Base-by-base conservation (phyloP, 352 stramenopile genomes). In the Elongisporangium anandrum region DNA sequence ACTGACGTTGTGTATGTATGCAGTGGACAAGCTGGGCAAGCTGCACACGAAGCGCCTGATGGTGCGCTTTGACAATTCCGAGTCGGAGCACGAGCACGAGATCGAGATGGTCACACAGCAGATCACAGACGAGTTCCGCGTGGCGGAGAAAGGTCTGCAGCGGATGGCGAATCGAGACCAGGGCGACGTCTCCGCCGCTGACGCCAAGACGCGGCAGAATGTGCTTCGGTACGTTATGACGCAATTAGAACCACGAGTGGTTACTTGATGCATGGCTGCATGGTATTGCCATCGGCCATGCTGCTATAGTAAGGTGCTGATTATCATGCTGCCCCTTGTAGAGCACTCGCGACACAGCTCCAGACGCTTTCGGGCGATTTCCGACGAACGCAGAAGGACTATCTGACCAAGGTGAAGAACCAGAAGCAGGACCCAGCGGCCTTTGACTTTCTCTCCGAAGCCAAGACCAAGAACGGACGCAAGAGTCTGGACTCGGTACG, bases 371-470 rank as follows among this genome's bases (percentile, higher is more conserved):
- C 91, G 23, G 88, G 95, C 6, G 84, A 95, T 21, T 99, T 99
- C 73, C 87, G 98, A 54, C 96, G 97, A 71, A 96, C 90, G 29
- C 98, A 99, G 69, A 98, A 99, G 54, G 97, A 99, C 60, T 99
- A 99, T 65, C 72, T 99, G 20, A 78, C 76, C 20, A 90, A 95
- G 60, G 88, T 99, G 7, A 98, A 98, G 68, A 88, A 94, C 29
- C 97, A 99, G 76, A 99, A 99, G 72, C 87, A 93, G 61, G 96
- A 92, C n/a, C 85, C 89, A 5, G 91, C 85, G 52, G 92, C 98
- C 68, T 92, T 90, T 60, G 81, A 97, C 70, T 98, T 98, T 71
- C 60, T 95, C 10, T 85, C 79, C 22, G 82, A 94, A 50, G 83
- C 81, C 52, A 85, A 90, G 26, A 66, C 66, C 55, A 87, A 86